Conservation (phyloP, 352 stramenopile species). For the Globisporangium heterothallicum region DNA sequence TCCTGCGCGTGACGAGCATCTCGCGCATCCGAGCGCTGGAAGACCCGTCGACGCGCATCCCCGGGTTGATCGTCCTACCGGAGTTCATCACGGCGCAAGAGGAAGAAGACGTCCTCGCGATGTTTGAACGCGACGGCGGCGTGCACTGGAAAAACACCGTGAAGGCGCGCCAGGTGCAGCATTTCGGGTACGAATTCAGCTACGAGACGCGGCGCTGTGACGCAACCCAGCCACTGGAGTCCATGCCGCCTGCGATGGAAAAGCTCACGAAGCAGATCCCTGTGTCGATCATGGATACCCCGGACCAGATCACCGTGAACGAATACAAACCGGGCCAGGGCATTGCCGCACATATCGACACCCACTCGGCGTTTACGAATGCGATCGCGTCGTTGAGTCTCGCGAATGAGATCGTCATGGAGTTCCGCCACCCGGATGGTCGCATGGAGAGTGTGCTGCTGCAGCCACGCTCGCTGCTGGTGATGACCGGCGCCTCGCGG, state of each 20-base stretch:
- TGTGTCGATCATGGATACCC: slow-evolving; percentile 48
- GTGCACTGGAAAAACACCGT: slow-evolving; percentile 65
- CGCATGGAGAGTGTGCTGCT: slow-evolving; percentile 59
- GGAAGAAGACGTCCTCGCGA: slow-evolving; percentile 41
- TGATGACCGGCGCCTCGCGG: slow-evolving; percentile 78
- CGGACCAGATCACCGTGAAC: slow-evolving; percentile 85
- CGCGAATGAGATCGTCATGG: slow-evolving; percentile 79
- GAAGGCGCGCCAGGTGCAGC: slow-evolving; percentile 80
- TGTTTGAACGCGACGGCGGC: slow-evolving; percentile 55
- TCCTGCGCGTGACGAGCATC: slow-evolving; percentile 52
- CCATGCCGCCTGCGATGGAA: slow-evolving; percentile 37
- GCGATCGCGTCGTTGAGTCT: slow-evolving; percentile 81
- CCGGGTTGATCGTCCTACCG: slow-evolving; percentile 48
- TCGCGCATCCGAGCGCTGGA: slow-evolving; percentile 34
- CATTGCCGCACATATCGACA: slow-evolving; percentile 86
- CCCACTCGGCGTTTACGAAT: slow-evolving; percentile 81
- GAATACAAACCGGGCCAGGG: slow-evolving; percentile 87
- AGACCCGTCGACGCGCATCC: slow-evolving; percentile 41
- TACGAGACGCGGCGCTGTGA: slow-evolving; percentile 78
- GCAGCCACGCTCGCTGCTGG: slow-evolving; percentile 63
- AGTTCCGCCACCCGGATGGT: slow-evolving; percentile 66
- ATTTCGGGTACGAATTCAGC: slow-evolving; percentile 87
- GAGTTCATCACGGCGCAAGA: slow-evolving; percentile 67
- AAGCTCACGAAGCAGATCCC: slow-evolving; percentile 51
- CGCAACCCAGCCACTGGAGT: slow-evolving; percentile 34